phyloP scores from a whole-genome alignment of 2,329 filamentous ascomycete genomes.

The Helotiales sp. region DNA sequence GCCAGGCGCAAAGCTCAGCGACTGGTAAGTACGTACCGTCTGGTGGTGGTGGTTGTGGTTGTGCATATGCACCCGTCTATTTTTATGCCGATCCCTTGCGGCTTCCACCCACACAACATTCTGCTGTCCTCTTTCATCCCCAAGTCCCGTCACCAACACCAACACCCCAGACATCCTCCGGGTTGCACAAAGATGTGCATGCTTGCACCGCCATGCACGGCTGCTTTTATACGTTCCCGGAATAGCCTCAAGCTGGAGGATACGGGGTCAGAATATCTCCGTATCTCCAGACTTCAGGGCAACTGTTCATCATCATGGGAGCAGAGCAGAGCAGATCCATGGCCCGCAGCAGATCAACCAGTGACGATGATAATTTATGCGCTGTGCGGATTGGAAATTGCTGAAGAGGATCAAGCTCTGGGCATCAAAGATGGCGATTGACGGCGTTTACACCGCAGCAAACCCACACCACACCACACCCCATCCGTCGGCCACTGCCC shows the following conservation, averaged over 20 bases:
- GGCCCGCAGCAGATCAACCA: neutral
- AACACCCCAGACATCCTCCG: neutral
- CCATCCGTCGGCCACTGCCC: too few species aligned
- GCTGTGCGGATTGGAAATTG: constrained; percentile 5
- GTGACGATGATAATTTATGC: constrained; percentile 14
- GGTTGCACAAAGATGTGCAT: neutral
- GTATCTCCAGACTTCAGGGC: too few species aligned
- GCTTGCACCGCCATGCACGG: neutral
- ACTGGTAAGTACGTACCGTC: neutral
- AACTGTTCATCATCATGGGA: neutral
- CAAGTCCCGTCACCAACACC: neutral
- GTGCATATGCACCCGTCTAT: neutral
- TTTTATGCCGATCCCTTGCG: neutral
- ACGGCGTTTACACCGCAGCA: too few species aligned
- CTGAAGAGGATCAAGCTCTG: neutral
- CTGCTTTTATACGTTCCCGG: neutral
- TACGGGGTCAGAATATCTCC: too few species aligned
- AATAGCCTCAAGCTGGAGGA: neutral
- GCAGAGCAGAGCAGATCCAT: neutral
- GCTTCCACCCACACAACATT: neutral
- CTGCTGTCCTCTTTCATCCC: neutral
- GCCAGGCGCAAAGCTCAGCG: neutral
- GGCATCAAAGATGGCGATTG: neutral
- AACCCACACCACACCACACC: too few species aligned
- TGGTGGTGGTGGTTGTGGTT: neutral